Evolutionary conservation across 2,329 filamentous ascomycete species (phyloP).

Genomic region (Exophiala oligosperma): DNA sequence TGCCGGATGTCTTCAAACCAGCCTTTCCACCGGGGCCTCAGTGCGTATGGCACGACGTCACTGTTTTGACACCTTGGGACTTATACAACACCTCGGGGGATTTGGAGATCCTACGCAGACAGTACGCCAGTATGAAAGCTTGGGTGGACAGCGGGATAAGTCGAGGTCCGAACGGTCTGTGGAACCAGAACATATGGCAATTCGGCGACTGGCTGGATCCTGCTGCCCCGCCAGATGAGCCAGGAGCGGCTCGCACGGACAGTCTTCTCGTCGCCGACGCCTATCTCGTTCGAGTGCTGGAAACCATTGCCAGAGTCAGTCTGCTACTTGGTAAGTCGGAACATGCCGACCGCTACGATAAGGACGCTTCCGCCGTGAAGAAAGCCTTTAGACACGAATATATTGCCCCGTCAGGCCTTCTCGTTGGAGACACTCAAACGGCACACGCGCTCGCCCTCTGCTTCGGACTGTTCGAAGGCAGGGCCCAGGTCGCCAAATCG

Average conservation of each 20-base stretch:
- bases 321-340: constrained; percentile 26
- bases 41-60: constrained; percentile 43
- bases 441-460: constrained; percentile 30
- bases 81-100: constrained; percentile 39
- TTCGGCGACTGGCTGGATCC: constrained; percentile 47
- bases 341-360: constrained; percentile 28
- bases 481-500: constrained; percentile 15
- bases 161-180: constrained; percentile 36
- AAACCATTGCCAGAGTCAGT: constrained; percentile 34
- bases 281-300: constrained; percentile 39
- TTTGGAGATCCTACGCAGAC: constrained; percentile 34
- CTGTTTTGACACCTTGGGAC: constrained; percentile 38
- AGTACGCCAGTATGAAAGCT: constrained; percentile 38
- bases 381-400: constrained; percentile 35
- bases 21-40: constrained; percentile 24
- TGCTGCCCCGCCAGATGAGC: constrained; percentile 36
- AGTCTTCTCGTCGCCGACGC: constrained; percentile 40
- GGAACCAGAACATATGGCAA: constrained; percentile 38
- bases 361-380: constrained; percentile 26
- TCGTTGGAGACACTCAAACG: constrained; percentile 37
- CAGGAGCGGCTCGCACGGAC: constrained; percentile 37
- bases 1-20: constrained; percentile 31
- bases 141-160: constrained; percentile 39
- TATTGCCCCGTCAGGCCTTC: constrained; percentile 32
- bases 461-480: constrained; percentile 30